Evolutionary conservation across 2,329 filamentous ascomycete genomes (phyloP), one percentile per base, ranked within the genome.

Genomic region (Fusarium kyushuense): DNA sequence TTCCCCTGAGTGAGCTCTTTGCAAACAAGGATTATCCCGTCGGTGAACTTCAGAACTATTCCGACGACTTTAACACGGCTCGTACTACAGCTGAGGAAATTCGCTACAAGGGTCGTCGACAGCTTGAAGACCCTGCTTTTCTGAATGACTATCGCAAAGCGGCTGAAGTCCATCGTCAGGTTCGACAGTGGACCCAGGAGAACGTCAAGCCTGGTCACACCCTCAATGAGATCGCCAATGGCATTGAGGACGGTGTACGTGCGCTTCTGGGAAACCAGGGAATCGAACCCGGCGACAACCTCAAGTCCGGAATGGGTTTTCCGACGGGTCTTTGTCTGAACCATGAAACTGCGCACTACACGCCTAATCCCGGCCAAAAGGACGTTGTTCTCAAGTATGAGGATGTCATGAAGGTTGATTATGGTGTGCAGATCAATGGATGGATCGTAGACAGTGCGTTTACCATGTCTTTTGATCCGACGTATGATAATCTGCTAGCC

Each of bases 311-410:
- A 33, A 90, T 95, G 85, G 92, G 91, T 1, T 96, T 96, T 78
- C 93, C 93, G 2, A 94, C 91, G 2, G 93, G 93, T 52, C 81
- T 96, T 42, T 93, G 90, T 75, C 84, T 96, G 68, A 94, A 96
- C 78, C 86, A 94, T 74, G 90, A 90, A 63, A 91, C 91, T 1
- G 92, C 93, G 2, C 92, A 96, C 79, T 96, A 91, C 76, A 93
- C 90, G 6, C 92, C 92, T 1, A 96, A 95, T 74, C 89, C 91
- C 0, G 92, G 92, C 21, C 94, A 94, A 77, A 91, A 92, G 72
- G 73, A 77, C 8, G 84, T 90, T 40, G 78, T 93, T 13, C 80
- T 94, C 35, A 83, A 90, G 71, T 76, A 89, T 43, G 84, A 87
- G 58, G 91, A 95, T 76, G 90, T 95, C 29, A 84, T 94, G 83